Base-by-base conservation (phyloP, 1,139 yeast species). In the Pichia terricola region DNA sequence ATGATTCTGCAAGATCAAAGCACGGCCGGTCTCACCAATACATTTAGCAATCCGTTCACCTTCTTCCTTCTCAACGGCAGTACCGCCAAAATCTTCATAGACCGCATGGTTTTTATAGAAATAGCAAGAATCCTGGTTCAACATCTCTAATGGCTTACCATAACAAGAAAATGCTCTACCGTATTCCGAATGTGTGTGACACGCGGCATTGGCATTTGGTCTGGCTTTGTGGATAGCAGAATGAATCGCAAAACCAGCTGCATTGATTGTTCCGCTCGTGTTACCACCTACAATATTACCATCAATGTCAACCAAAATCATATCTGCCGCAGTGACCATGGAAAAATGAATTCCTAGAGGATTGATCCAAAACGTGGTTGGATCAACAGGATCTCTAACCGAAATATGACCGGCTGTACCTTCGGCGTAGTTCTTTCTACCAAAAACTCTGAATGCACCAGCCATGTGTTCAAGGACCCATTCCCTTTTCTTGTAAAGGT, bases 351-450 rank as follows among this genome's bases (percentile, higher is more conserved):
- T 73, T 22, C 81, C 84, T 47, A 81, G 64, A 3, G 88, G 88
- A 59, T 81, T 81, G 56, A 81, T 79, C 88, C 91, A 82, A 58
- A 81, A 82, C 4, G 84, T 78, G 34, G 69, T 61, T 10, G 79
- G 75, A 51, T 77, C 73, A 38, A 79, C 75, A 2, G 91, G 91
- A 55, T 83, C 94, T 49, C 87, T 70, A 16, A 82, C 69, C 8
- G 87, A 78, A 44, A 83, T 81, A 58, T 83, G 94, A 28, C 91
- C 94, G 3, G 91, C 86, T 26, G 77, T 62, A 10, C 94, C 94
- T 59, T 80, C 84, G 8, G 77, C 67, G 58, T 67, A 82, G 10
- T 82, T 83, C 52, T 74, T 73, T 51, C 88, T 70, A 5, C 84
- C 83, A 61, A 83, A 81, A 3, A 79, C 76, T 47, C 94, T 70